Evolutionary conservation across 148 eudicot genomes (phyloP).

Genomic region (Heliamphora exappendiculata): DNA sequence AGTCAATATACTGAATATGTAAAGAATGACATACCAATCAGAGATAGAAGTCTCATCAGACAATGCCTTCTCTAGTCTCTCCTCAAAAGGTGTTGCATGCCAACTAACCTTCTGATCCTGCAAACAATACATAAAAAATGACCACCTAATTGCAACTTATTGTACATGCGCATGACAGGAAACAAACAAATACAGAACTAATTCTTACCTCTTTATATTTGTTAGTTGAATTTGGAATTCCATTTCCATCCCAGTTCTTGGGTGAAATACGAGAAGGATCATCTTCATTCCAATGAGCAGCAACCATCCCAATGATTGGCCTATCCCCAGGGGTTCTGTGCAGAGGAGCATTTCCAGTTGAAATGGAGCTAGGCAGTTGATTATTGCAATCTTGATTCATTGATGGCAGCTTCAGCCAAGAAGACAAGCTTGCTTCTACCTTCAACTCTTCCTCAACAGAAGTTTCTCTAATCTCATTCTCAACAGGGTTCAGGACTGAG

Average conservation of each 20-base stretch:
- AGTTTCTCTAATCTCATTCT: conserved; percentile 17
- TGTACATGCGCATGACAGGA: not conserved
- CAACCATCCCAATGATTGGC: conserved; percentile 76
- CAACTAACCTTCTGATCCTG: conserved; percentile 94
- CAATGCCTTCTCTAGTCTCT: conserved; percentile 86
- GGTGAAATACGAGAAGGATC: conserved; percentile 43
- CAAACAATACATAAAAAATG: conserved; percentile 4
- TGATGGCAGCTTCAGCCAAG: conserved; percentile 51
- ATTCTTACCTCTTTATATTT: conserved; percentile 87
- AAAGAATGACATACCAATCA: conserved; percentile 36
- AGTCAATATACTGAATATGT: not conserved
- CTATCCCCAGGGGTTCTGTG: conserved; percentile 50
- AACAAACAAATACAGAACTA: not conserved
- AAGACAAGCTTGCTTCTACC: conserved; percentile 49
- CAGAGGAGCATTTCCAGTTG: conserved; percentile 25
- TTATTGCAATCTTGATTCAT: conserved; percentile 18
- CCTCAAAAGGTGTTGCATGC: conserved; percentile 98
- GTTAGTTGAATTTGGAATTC: conserved; percentile 88
- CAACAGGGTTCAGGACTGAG: conserved; percentile 46
- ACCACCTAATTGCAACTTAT: not conserved
- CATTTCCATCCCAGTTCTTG: conserved; percentile 86
- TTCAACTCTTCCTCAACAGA: conserved; percentile 27
- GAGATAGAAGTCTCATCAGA: conserved; percentile 49
- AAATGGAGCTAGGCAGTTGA: conserved; percentile 11
- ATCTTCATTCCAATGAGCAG: conserved; percentile 70